Base-by-base conservation (phyloP, 2,329 filamentous ascomycete genomes). In the Cladorrhinum sp. region DNA sequence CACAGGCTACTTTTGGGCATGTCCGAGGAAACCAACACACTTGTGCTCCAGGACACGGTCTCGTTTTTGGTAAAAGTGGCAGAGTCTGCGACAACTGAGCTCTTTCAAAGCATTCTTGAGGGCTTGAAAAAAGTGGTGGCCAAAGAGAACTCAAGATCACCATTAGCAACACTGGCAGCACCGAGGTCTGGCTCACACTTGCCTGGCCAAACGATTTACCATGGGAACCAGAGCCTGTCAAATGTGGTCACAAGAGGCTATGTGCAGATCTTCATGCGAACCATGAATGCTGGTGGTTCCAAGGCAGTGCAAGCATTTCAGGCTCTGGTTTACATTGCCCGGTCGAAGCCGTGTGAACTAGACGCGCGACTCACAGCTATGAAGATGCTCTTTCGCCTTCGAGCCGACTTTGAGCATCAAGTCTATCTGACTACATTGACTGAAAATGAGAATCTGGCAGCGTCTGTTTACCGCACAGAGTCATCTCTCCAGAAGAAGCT, bases 391-490 rank as follows among this genome's bases (percentile, higher is more conserved):
- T 93, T 96, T 71, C 86, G 93, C 49, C 77, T 97, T 27, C 85
- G 93, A 61, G 91, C 92, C 22, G 92, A 96, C 73, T 91, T 89
- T 71, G 85, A 89, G 9, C 85, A 93, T 65, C 84, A 87, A 50
- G 82, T 97, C 3, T 91, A 89, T 60, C 78, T 96, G 57, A 86
- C 86, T 7, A 76, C 84, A 32, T 83, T 85, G 27, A 85, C 88
- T 1, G 91, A 96, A 71, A 89, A 86, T 25, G 85, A 88, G 65
- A 85, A 85, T 57, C 78, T 96, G 23, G 91, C 92, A 25, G 82
- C 85, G 16, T 82, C 88, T 6, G 77, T 96, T 9, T 88, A 86
- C 66, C 86, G 92, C 38, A 86, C 83, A 0, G 81, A 84, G 62
- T 76, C 78, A 16, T 80, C 82, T 1, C 67, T 82, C 7, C 75